Evolutionary conservation across 305 asterid genomes (phyloP).

Genomic region (Ajuga reptans): DNA sequence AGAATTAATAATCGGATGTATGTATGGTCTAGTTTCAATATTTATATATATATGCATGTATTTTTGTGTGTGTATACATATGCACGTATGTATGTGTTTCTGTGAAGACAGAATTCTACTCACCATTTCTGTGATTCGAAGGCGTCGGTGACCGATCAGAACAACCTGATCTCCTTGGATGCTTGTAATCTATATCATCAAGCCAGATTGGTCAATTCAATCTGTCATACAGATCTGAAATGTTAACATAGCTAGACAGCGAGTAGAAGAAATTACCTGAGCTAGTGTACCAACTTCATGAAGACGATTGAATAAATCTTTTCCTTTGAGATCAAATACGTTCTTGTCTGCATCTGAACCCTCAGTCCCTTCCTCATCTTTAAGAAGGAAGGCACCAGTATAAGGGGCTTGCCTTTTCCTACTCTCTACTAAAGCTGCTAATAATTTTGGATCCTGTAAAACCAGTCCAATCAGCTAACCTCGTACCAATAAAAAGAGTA

Average conservation of each 20-base stretch:
- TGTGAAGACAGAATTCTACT: slow-evolving; percentile 21
- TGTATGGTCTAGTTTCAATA: background rate
- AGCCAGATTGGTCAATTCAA: slow-evolving; percentile 32
- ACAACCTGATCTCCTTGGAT: slow-evolving; percentile 90
- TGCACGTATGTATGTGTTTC: background rate
- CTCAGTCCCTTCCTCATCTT: slow-evolving; percentile 72
- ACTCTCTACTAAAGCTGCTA: slow-evolving; percentile 85
- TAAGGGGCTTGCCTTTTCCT: slow-evolving; percentile 93
- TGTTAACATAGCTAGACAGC: slow-evolving; percentile 18
- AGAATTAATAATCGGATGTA: background rate
- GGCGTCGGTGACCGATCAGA: slow-evolving; percentile 91
- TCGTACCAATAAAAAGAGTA: background rate
- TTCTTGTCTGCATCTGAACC: slow-evolving; percentile 67
- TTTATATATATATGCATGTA: no score
- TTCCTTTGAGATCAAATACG: slow-evolving; percentile 71
- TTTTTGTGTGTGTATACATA: no score
- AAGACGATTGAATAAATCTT: slow-evolving; percentile 72
- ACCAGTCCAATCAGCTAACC: slow-evolving; percentile 15
- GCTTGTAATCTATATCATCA: slow-evolving; percentile 64
- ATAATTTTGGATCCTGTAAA: slow-evolving; percentile 83
- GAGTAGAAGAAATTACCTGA: slow-evolving; percentile 51
- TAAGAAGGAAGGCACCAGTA: slow-evolving; percentile 92
- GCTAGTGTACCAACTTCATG: slow-evolving; percentile 94
- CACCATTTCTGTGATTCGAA: slow-evolving; percentile 89
- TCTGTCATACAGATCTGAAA: slow-evolving; percentile 4